Base-by-base conservation (phyloP, 345 rosid species). In the Aquilaria sinensis region DNA sequence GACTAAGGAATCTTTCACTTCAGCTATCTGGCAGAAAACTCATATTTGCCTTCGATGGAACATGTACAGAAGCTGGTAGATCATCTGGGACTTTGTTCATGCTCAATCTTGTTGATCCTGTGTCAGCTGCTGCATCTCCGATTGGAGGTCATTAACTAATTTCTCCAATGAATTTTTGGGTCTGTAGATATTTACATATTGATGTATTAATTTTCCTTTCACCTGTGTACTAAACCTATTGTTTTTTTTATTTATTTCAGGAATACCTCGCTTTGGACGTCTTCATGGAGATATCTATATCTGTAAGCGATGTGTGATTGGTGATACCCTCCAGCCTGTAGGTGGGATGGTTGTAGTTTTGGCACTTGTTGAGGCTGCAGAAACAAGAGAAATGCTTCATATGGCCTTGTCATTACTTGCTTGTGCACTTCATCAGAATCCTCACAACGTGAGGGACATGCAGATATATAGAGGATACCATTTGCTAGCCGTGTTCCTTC, bases 101-200 rank as follows among this genome's bases (percentile, higher is more conserved):
- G 81, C 90, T 94, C 73, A 94, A 94, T 89, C 82, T 94, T 75
- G 96, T 94, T 63, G 99, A 94, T 78, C 97, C 99, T 46, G 70
- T 81, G 86, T 91, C 97, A 12, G 99, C 97, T 34, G 97, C 97
- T 67, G 96, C 99, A 78, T 94, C 99, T 76, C 97, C 99, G 61
- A 91, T 94, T 33, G 96, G 99, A 61, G 99, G 99, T 89, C 76
- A 70, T 78, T 74, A 50, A 45, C 56, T 10, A 4, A 16, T 64
- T 56, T 47, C 50, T 57, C 37, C 33, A 23, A 23, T 23, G 0
- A 23, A 23, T 23, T 23, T 23, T 23, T 23, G 23, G 23, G 23
- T 23, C 23, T 23, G 23, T 23, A 23, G 23, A 23, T 23, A 23
- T 23, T 23, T 23, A 23, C 23, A 23, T 23, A 23, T 23, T 23